Base-by-base conservation (phyloP, 805 yeast genomes). In the Kluyveromyces starmeri region DNA sequence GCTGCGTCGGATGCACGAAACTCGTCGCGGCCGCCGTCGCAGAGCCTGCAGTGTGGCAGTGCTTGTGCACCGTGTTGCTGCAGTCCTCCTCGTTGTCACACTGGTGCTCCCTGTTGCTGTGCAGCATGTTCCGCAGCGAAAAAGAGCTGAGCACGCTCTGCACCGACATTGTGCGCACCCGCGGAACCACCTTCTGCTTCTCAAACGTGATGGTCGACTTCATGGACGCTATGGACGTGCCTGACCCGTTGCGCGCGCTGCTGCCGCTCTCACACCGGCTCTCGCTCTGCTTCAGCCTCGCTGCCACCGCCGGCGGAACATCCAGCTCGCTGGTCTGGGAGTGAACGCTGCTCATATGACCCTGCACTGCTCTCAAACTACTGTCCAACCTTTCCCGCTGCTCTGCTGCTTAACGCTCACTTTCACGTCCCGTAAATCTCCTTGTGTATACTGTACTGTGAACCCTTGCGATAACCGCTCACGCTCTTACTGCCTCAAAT, bases 41-140 rank as follows among this genome's bases (percentile, higher is more conserved):
- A 36, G 20, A 34, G 28, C 14, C 27, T 32, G 29, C 27, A 29
- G 32, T 36, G 20, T 27, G 34, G 41, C 34, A 32, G 6, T 20
- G 24, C 13, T 32, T 31, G 15, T 55, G 60, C 67, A 20, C 67
- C 79, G 37, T 80, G 13, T 23, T 23, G n/a, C 14, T 23, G 13
- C 26, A 23, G 7, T 23, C 26, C n/a, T 23, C 26, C n/a, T 23
- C 26, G n/a, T 23, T 14, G n/a, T 14, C 11, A 14, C 13, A n/a
- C 26, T 7, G n/a, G 71, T 38, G 73, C 78, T 44, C 77, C 48
- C 71, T 81, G 45, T 67, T 72, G n/a, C 13, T 23, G n/a, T n/a
- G n/a, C 45, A 53, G 69, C 36, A 79, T 73, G 61, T 83, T 83
- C 64, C 48, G 59, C 64, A 52, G 73, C 65, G 59, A 86, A 68